Conservation (phyloP, 345 rosid genomes). For the Turritis glabra region DNA sequence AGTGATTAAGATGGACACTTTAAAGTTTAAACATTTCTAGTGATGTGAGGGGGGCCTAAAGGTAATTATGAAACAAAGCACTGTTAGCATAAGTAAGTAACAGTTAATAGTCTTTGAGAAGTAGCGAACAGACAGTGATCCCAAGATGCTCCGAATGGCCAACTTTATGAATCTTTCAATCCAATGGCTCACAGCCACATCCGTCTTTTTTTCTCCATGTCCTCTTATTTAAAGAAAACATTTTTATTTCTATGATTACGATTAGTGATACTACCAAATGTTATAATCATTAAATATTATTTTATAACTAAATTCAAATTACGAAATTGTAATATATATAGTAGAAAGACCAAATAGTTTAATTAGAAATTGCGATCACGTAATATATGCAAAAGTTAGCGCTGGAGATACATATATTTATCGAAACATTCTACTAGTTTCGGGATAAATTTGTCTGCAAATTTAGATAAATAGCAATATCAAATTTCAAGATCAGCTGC, state of each 20-base stretch:
- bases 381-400: not conserved
- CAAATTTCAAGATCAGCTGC: not conserved
- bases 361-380: not conserved
- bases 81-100: conserved; percentile 5
- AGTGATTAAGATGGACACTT: conserved; percentile 30
- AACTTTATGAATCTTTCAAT: conserved; percentile 39
- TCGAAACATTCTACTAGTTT: not conserved
- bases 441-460: not conserved
- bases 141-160: conserved; percentile 45
- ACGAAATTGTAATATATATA: not conserved
- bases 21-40: not conserved
- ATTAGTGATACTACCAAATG: not conserved
- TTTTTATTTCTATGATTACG: conserved; percentile 7
- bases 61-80: not conserved
- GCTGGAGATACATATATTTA: not conserved
- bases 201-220: conserved; percentile 1
- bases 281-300: not conserved
- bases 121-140: conserved; percentile 45
- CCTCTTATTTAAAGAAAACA: not conserved
- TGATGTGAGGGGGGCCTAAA: conserved; percentile 1
- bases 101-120: conserved; percentile 40
- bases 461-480: not conserved
- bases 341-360: not conserved
- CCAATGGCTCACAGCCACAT: conserved; percentile 40
- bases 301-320: not conserved